phyloP scores from a whole-genome alignment of 2,329 filamentous ascomycete species.

The Plectosphaerella sp. region DNA sequence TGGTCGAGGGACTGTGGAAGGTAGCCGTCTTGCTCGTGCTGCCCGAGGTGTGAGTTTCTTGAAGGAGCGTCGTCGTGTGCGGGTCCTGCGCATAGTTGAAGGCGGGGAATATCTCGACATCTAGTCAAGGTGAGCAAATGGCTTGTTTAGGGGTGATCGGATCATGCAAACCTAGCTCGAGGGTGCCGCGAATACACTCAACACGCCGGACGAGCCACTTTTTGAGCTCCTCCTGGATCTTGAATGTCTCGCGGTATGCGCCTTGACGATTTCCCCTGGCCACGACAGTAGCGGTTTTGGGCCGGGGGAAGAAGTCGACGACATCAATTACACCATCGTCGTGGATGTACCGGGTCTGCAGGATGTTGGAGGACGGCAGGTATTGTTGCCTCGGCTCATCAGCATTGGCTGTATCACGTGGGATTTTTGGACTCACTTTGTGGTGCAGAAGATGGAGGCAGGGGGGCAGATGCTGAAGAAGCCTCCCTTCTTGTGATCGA shows the following conservation, averaged over 20 bases:
- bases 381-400: slow-evolving; percentile 54
- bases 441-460: slow-evolving; percentile 50
- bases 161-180: slow-evolving; percentile 47
- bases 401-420: background rate
- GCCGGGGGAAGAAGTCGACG: slow-evolving; percentile 72
- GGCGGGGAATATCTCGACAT: slow-evolving; percentile 68
- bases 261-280: slow-evolving; percentile 39
- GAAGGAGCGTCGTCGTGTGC: slow-evolving; percentile 55
- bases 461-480: slow-evolving; percentile 65
- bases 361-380: slow-evolving; percentile 67
- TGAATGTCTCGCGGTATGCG: slow-evolving; percentile 48
- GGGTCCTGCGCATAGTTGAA: slow-evolving; percentile 64
- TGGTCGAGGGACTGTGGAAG: slow-evolving; percentile 54
- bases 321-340: slow-evolving; percentile 71
- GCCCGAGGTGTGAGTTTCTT: slow-evolving; percentile 33
- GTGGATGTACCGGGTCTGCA: slow-evolving; percentile 73
- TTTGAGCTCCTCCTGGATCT: slow-evolving; percentile 59
- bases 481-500: slow-evolving; percentile 72
- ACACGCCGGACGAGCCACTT: slow-evolving; percentile 67
- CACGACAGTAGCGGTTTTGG: slow-evolving; percentile 52
- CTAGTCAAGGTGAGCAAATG: slow-evolving; percentile 19
- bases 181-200: slow-evolving; percentile 65
- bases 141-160: background rate
- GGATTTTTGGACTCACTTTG: slow-evolving; percentile 38
- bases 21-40: slow-evolving; percentile 55